Percentiles rank a stretch among this genome's conserved stretches.
Conservation (phyloP, 2,329 filamentous ascomycete species). For the Venturia aucupariae region DNA sequence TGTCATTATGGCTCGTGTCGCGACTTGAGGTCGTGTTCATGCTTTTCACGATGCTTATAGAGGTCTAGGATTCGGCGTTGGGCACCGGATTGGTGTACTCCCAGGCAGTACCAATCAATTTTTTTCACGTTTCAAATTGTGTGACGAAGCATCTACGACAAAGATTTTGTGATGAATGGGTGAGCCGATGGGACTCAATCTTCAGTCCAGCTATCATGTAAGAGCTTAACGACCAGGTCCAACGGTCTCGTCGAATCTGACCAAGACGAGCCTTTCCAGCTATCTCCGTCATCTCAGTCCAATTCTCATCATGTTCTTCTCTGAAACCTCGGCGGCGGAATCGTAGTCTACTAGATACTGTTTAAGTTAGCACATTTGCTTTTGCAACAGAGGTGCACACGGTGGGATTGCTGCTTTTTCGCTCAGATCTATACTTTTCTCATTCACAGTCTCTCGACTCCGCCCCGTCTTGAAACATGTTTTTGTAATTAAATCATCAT, state of each 20-base stretch:
- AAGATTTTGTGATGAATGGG: not conserved
- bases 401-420: not conserved
- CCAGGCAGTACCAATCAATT: not conserved
- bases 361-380: not conserved
- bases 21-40: not conserved
- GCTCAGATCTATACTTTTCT: slow-evolving; percentile 10
- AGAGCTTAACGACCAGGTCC: not conserved
- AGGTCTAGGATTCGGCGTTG: not conserved
- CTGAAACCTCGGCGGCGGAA: not conserved
- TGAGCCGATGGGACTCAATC: no score
- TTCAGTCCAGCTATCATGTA: no score
- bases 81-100: not conserved
- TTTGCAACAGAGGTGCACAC: not conserved
- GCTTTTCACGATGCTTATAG: not conserved
- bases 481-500: slow-evolving; percentile 9
- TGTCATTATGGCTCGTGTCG: not conserved
- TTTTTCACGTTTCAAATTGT: not conserved
- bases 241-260: not conserved
- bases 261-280: not conserved
- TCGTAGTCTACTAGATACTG: not conserved
- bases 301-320: not conserved
- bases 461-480: slow-evolving; percentile 13
- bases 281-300: not conserved
- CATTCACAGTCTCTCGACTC: slow-evolving; percentile 8
- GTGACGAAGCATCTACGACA: no score